Base-by-base conservation (phyloP, 139 green algal genomes). In the Closterium sp. region DNA sequence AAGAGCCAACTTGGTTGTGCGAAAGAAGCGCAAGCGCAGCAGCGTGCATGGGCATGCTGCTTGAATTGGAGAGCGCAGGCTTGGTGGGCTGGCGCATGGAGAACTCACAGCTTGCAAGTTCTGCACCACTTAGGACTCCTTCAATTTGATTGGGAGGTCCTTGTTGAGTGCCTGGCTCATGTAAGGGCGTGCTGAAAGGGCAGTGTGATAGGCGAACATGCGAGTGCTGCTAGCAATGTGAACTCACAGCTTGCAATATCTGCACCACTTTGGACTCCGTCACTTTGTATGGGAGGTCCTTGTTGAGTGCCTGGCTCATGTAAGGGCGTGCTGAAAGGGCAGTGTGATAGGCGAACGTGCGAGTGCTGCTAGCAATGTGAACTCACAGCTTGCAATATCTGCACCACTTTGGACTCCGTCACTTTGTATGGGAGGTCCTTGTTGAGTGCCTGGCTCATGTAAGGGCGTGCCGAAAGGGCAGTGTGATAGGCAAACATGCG, bases 51-150 rank as follows among this genome's bases (percentile, higher is more conserved):
- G 32, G 32, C 32, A 38, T 38, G 32, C n/a, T n/a, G n/a, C n/a
- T n/a, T n/a, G n/a, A n/a, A n/a, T n/a, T n/a, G n/a, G n/a, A 38
- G 3, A 38, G 3, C 32, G 3, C 32, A 50, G 38, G 38, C 38
- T 7, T 50, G 38, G 38, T 50, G 38, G 0, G 1, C 9, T 4
- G 4, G 7, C 7, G 2, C 3, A 13, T 7, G 1, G 4, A 17
- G 38, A 0, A 34, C 89, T 92, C 31, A 92, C 89, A 85, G 89
- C 89, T 92, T 92, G 24, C 22, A 92, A 22, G 84, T 89, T 92
- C 1, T 89, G 22, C 28, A 92, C 29, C 22, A 92, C 62, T 19
- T 70, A 0, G 22, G 79, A 31, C 45, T 92, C 89, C 89, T 88
- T 92, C 62, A 88, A 7, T n/a, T 17, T 9, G 6, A 17, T 34